Percentiles rank a stretch among this genome's conserved stretches.
These are phyloP conservation scores for Microbotryum lychnidis-dioicae DNA, from an alignment of 1,284 basidiomycete genomes.

Conservation along the genomic window DNA sequence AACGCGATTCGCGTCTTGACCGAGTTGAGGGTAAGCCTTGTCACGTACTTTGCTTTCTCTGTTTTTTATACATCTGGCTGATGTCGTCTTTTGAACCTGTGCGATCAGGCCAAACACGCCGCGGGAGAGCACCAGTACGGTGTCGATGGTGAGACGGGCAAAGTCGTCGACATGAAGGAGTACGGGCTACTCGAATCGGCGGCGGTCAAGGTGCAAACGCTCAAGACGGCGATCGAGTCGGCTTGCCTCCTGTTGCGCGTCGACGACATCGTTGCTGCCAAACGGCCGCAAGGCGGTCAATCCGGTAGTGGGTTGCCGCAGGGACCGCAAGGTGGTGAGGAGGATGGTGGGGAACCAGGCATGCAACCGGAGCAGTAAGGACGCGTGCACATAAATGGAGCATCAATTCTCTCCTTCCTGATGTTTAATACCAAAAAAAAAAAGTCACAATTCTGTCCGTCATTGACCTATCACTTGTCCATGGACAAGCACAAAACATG, in stretches of 20 bases:
- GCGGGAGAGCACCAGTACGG: slow-evolving; percentile 85
- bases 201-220: slow-evolving; percentile 92
- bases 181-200: slow-evolving; percentile 93
- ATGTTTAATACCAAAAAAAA: too few species aligned
- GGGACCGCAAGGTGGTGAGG: slow-evolving; percentile 14
- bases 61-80: neutral
- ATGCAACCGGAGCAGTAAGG: slow-evolving; percentile 8
- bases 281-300: slow-evolving; percentile 24
- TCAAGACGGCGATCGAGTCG: slow-evolving; percentile 96
- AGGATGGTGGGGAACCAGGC: neutral
- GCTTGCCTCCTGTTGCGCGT: slow-evolving; percentile 86
- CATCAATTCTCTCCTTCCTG: too few species aligned
- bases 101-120: slow-evolving; percentile 76
- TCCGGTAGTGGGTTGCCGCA: too few species aligned
- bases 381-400: neutral
- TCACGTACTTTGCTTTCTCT: slow-evolving; percentile 2
- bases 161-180: slow-evolving; percentile 88
- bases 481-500: too few species aligned
- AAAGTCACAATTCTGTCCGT: too few species aligned
- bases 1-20: slow-evolving; percentile 90
- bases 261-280: slow-evolving; percentile 53
- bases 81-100: slow-evolving; percentile 7
- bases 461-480: too few species aligned
- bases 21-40: slow-evolving; percentile 62
- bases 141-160: slow-evolving; percentile 89